Conservation (phyloP, 169 alveolate species). For the Plasmodium yoelii region DNA sequence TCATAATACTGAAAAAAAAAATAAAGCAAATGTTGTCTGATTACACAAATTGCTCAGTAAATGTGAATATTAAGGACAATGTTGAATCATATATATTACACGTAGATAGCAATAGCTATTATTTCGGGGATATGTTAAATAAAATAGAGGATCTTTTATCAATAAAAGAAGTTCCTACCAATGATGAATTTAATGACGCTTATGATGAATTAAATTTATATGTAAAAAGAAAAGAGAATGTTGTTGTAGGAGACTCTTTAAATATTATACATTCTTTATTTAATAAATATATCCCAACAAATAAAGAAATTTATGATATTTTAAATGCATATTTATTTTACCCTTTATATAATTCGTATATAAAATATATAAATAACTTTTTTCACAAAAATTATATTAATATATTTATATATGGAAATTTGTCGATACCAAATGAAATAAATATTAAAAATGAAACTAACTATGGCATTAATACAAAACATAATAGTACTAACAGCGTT, state of each 20-base stretch:
- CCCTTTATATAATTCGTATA: slow-evolving; percentile 59
- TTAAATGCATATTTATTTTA: slow-evolving; percentile 58
- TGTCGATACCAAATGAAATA: slow-evolving; percentile 15
- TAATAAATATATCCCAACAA: slow-evolving; percentile 56
- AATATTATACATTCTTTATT: slow-evolving; percentile 66
- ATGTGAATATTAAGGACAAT: slow-evolving; percentile 31
- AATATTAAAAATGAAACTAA: slow-evolving; percentile 18
- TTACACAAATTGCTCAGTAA: slow-evolving; percentile 52
- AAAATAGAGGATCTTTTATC: slow-evolving; percentile 46
- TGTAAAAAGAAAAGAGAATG: slow-evolving; percentile 11
- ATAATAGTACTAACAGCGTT: not conserved
- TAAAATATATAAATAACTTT: slow-evolving; percentile 26
- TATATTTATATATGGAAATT: slow-evolving; percentile 70
- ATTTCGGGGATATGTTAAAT: slow-evolving; percentile 42
- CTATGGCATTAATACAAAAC: slow-evolving; percentile 4
- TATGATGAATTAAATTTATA: slow-evolving; percentile 45
- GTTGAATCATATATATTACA: slow-evolving; percentile 39
- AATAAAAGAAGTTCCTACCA: slow-evolving; percentile 38
- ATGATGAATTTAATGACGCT: slow-evolving; percentile 64
- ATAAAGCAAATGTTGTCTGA: slow-evolving; percentile 40
- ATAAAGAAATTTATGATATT: slow-evolving; percentile 55
- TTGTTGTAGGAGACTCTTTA: slow-evolving; percentile 36
- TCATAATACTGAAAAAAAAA: slow-evolving; percentile 40
- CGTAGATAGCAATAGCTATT: slow-evolving; percentile 43
- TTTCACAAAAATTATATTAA: slow-evolving; percentile 64